phyloP scores from a whole-genome alignment of 805 yeast species.

The Cyberlindnera veronae region DNA sequence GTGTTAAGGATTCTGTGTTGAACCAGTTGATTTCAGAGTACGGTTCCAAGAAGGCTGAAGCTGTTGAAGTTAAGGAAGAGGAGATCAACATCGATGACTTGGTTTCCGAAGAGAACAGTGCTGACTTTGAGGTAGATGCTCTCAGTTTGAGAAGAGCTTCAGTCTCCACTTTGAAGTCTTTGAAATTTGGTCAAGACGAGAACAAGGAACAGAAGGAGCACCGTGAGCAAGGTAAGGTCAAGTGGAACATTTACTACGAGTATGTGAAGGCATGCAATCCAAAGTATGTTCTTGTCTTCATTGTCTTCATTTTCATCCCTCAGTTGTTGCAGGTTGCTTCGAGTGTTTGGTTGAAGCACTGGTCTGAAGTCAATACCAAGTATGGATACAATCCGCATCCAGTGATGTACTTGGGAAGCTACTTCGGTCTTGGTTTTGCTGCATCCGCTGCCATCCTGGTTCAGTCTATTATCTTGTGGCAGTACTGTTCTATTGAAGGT shows the following conservation, averaged over 20 bases:
- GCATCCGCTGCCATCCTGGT: conserved; percentile 57
- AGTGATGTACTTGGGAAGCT: conserved; percentile 68
- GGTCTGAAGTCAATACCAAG: conserved; percentile 87
- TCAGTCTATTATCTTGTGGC: conserved; percentile 71
- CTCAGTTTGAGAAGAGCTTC: conserved; percentile 61
- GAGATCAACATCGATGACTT: conserved; percentile 17
- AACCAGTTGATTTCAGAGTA: conserved; percentile 56
- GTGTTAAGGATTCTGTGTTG: conserved; percentile 44
- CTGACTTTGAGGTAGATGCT: conserved; percentile 33
- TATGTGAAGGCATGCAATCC: conserved; percentile 89
- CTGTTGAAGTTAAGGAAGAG: conserved; percentile 17
- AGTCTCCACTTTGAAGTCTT: conserved; percentile 41
- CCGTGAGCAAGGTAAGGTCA: conserved; percentile 90
- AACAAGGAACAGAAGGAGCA: conserved; percentile 54
- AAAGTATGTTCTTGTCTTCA: conserved; percentile 53
- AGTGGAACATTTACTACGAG: conserved; percentile 76
- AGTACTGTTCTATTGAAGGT: conserved; percentile 78
- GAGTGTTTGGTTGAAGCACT: conserved; percentile 91
- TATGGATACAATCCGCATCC: conserved; percentile 70
- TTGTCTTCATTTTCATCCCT: conserved; percentile 52
- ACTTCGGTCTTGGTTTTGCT: conserved; percentile 68
- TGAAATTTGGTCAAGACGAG: conserved; percentile 33
- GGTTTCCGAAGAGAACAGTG: conserved; percentile 24
- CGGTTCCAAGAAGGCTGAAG: conserved; percentile 45
- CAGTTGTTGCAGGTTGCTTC: conserved; percentile 62